Conservation (phyloP, 2,329 filamentous ascomycete species). For the Pezicula radicicola region DNA sequence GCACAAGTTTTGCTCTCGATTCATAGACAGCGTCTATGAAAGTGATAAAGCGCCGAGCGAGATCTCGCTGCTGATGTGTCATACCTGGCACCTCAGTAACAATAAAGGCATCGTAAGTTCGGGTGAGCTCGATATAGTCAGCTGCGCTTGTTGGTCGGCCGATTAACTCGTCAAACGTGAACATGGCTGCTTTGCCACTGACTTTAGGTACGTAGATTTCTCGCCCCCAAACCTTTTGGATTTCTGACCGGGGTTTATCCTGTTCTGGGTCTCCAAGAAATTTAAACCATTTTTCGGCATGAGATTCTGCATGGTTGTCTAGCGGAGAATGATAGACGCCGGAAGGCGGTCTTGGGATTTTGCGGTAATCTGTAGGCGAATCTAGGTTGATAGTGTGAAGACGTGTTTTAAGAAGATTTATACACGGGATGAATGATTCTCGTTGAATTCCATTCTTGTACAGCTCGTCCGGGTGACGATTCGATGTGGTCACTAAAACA, state of each 20-base stretch:
- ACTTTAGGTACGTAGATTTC: conserved; percentile 85
- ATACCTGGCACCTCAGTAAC: conserved; percentile 90
- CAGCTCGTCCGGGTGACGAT: conserved; percentile 91
- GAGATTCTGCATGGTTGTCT: conserved; percentile 70
- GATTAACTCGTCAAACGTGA: conserved; percentile 90
- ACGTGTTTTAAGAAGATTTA: conserved; percentile 80
- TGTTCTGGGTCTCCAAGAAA: conserved; percentile 85
- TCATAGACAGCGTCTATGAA: conserved; percentile 98
- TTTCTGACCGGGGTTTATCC: conserved; percentile 70
- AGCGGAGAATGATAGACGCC: conserved; percentile 93
- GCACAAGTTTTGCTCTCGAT: conserved; percentile 84
- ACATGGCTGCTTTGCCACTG: conserved; percentile 84
- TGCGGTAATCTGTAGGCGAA: conserved; percentile 94
- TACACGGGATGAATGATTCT: conserved; percentile 92
- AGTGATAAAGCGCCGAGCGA: conserved; percentile 91
- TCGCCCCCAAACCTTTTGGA: conserved; percentile 87
- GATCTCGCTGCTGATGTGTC: conserved; percentile 80
- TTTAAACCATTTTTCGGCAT: conserved; percentile 93
- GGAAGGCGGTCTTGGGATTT: conserved; percentile 88
- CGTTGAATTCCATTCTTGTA: conserved; percentile 99
- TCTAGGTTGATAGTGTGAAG: conserved; percentile 92
- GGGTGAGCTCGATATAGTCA: conserved; percentile 89
- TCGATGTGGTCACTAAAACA: conserved; percentile 92
- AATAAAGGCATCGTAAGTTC: conserved; percentile 88
- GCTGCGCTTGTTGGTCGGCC: conserved; percentile 85